Percentiles rank a stretch among this genome's conserved stretches.
These are phyloP conservation scores for Elsinoe ampelina DNA, from an alignment of 2,329 filamentous ascomycete species.

Conservation along the genomic window DNA sequence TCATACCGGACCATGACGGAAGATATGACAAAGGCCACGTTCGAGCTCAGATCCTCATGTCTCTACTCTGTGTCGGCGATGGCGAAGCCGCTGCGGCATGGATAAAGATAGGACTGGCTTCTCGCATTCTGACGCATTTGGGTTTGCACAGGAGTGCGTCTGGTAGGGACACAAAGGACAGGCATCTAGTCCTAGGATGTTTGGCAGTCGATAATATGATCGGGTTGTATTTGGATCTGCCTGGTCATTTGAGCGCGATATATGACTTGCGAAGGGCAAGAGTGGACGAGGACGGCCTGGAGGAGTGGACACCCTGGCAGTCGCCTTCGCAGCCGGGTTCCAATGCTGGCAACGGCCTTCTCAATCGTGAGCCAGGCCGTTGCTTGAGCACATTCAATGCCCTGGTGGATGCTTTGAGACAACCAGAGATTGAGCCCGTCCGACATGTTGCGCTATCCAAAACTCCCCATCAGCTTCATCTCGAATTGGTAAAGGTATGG, in stretches of 20 bases:
- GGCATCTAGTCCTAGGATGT: slow-evolving; percentile 1
- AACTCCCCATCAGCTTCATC: slow-evolving; percentile 10
- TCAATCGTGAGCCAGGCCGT: slow-evolving; percentile 3
- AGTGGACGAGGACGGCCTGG: slow-evolving; percentile 56
- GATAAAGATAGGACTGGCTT: slow-evolving; percentile 55
- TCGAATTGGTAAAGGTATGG: not conserved
- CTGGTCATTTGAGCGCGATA: slow-evolving; percentile 41
- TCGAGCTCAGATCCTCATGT: slow-evolving; percentile 40
- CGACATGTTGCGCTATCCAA: not conserved
- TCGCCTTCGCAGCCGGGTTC: not conserved
- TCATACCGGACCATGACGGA: slow-evolving; percentile 27
- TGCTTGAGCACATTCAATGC: slow-evolving; percentile 12
- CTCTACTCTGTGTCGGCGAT: slow-evolving; percentile 54
- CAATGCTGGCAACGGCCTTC: not conserved
- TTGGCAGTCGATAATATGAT: slow-evolving; percentile 54
- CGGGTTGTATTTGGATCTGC: slow-evolving; percentile 42
- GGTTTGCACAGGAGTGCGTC: slow-evolving; percentile 17
- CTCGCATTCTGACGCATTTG: slow-evolving; percentile 37
- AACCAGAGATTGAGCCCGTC: not conserved
- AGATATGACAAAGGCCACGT: slow-evolving; percentile 32
- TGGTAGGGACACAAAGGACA: not conserved
- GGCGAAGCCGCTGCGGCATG: slow-evolving; percentile 52
- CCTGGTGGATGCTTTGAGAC: not conserved
- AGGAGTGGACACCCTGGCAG: slow-evolving; percentile 65
- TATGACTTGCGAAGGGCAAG: slow-evolving; percentile 41